Evolutionary conservation across 2,329 filamentous ascomycete species (phyloP).

Genomic region (Aspergillus calidoustus): DNA sequence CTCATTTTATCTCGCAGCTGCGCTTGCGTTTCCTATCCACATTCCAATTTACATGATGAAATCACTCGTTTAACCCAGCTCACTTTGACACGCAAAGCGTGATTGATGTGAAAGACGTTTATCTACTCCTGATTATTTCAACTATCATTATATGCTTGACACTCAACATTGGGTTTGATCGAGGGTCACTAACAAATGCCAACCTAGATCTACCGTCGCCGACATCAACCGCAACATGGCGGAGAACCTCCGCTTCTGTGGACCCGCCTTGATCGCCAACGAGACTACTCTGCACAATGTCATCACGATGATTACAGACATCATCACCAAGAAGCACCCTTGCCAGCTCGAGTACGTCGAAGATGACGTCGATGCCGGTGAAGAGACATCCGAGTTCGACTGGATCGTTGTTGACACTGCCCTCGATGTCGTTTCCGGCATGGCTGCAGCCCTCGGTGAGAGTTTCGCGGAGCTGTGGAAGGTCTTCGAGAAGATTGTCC

Average conservation of each 20-base stretch:
- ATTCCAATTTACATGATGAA: slow-evolving; percentile 69
- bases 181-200: slow-evolving; percentile 48
- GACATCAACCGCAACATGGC: slow-evolving; percentile 95
- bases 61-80: slow-evolving; percentile 92
- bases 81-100: slow-evolving; percentile 91
- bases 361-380: slow-evolving; percentile 72
- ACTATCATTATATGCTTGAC: slow-evolving; percentile 37
- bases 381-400: slow-evolving; percentile 91
- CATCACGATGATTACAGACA: slow-evolving; percentile 72
- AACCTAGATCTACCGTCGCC: slow-evolving; percentile 76
- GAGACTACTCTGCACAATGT: slow-evolving; percentile 75
- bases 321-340: slow-evolving; percentile 88
- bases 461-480: slow-evolving; percentile 91
- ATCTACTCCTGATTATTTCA: slow-evolving; percentile 54
- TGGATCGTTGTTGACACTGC: slow-evolving; percentile 96
- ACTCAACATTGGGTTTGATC: slow-evolving; percentile 13
- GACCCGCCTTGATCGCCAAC: slow-evolving; percentile 79
- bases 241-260: slow-evolving; percentile 86
- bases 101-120: slow-evolving; percentile 83
- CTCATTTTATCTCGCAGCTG: slow-evolving; percentile 20
- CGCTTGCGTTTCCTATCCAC: slow-evolving; percentile 23
- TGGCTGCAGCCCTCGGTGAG: slow-evolving; percentile 78
- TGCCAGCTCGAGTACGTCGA: slow-evolving; percentile 90
- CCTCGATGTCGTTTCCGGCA: slow-evolving; percentile 84
- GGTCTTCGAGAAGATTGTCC: slow-evolving; percentile 88